Evolutionary conservation across 2,329 filamentous ascomycete species (phyloP).

Genomic region (Sporothrix brunneoviolacea): DNA sequence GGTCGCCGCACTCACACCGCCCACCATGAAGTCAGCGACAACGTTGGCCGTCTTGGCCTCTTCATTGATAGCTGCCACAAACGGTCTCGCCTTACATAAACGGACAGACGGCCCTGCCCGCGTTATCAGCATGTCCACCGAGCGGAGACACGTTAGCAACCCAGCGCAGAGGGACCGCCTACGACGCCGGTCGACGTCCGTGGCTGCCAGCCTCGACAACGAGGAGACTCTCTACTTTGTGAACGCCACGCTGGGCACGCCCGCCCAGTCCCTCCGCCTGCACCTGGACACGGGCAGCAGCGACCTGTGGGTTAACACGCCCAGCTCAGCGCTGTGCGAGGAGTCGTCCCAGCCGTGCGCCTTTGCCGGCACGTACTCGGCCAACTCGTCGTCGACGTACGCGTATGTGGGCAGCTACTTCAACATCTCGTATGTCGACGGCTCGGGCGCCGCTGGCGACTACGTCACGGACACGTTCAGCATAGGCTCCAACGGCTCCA

Average conservation of each 20-base stretch:
- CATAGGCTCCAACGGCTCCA: conserved; percentile 35
- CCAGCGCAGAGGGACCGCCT: conserved; percentile 39
- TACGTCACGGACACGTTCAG: conserved; percentile 70
- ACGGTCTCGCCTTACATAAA: conserved; percentile 26
- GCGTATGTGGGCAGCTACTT: conserved; percentile 66
- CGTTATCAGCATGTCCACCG: conserved; percentile 40
- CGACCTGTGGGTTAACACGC: conserved; percentile 65
- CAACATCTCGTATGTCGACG: conserved; percentile 84
- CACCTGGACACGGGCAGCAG: conserved; percentile 64
- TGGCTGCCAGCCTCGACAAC: conserved; percentile 47
- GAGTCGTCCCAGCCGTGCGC: conserved; percentile 44
- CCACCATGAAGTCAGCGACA: conserved; percentile 31
- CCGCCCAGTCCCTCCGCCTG: conserved; percentile 48
- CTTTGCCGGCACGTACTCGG: conserved; percentile 58
- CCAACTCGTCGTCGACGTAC: conserved; percentile 71
- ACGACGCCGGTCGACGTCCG: conserved; percentile 37
- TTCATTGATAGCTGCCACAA: conserved; percentile 20
- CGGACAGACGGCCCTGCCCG: conserved; percentile 30
- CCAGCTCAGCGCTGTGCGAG: conserved; percentile 53
- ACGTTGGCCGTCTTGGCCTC: conserved; percentile 26
- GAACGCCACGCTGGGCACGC: conserved; percentile 57
- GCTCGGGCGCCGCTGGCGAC: conserved; percentile 68
- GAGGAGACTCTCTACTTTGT: conserved; percentile 59
- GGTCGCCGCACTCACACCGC: neutral
- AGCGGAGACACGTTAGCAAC: conserved; percentile 33